A percentile compares a stretch with the other conserved stretches of the same genome.
Evolutionary conservation across 345 rosid genomes (phyloP).

Genomic region (Sapria himalayana): DNA sequence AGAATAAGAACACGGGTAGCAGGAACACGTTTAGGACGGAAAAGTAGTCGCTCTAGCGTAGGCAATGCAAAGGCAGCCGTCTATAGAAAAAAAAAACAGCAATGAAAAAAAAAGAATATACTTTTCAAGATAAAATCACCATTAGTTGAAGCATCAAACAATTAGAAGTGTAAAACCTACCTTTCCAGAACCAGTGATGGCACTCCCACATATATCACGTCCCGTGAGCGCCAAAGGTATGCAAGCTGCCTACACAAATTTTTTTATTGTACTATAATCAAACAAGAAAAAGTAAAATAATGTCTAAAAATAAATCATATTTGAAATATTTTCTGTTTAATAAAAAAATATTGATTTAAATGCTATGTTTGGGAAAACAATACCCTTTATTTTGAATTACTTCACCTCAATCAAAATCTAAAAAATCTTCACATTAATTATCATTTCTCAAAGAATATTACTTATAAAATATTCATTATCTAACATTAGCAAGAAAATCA

Average conservation of each 20-base stretch:
- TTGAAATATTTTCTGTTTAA: no score
- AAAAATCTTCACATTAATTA: no score
- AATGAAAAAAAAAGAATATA: neutral
- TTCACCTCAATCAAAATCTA: no score
- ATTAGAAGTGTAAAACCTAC: slow-evolving; percentile 11
- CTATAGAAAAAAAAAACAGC: slow-evolving; percentile 15
- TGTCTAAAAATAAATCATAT: no score
- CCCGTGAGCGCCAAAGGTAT: slow-evolving; percentile 73
- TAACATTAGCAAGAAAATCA: no score
- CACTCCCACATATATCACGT: slow-evolving; percentile 94
- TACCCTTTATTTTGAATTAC: no score
- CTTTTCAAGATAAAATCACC: neutral
- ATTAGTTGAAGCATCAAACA: neutral
- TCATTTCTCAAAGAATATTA: no score
- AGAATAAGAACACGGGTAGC: slow-evolving; percentile 85
- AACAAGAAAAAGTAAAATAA: neutral
- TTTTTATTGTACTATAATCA: neutral
- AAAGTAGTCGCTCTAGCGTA: slow-evolving; percentile 69
- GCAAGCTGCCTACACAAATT: slow-evolving; percentile 65
- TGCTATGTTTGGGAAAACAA: no score
- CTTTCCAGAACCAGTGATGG: slow-evolving; percentile 97
- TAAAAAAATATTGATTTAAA: no score
- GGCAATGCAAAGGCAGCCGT: slow-evolving; percentile 92
- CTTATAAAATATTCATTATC: no score
- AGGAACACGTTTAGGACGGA: slow-evolving; percentile 63